Evolutionary conservation across 257 asterid species (phyloP).

Genomic region (Euphrasia confusa): DNA sequence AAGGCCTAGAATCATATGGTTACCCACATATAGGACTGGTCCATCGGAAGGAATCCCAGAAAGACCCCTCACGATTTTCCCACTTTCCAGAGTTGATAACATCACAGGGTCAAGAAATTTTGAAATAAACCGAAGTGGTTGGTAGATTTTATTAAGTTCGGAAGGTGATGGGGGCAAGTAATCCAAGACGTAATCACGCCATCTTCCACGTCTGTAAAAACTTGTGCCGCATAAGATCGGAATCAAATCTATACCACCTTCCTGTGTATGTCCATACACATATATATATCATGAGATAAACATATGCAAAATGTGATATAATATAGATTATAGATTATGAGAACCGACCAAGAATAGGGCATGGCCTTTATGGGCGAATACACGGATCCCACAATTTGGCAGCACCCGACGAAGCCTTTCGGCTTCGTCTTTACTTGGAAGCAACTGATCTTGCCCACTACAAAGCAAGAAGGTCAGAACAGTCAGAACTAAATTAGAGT

Average conservation of each 20-base stretch:
- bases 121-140: constrained; percentile 43
- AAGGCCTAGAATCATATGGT: constrained; percentile 89
- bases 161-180: constrained; percentile 71
- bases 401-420: constrained; percentile 53
- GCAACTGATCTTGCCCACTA: constrained; percentile 74
- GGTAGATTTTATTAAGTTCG: constrained; percentile 42
- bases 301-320: background rate
- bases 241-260: constrained; percentile 53
- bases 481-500: background rate
- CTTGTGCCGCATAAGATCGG: constrained; percentile 49
- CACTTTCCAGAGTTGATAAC: constrained; percentile 62
- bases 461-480: constrained; percentile 22
- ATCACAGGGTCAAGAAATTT: constrained; percentile 43
- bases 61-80: constrained; percentile 61
- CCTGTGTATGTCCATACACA: constrained; percentile 48
- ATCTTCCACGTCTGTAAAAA: constrained; percentile 68
- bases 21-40: constrained; percentile 72
- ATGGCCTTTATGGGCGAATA: constrained; percentile 56
- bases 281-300: background rate
- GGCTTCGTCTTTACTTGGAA: constrained; percentile 73
- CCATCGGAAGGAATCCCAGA: constrained; percentile 80
- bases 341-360: constrained; percentile 69
- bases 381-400: constrained; percentile 62
- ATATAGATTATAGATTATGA: background rate
- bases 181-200: constrained; percentile 60